Conservation (phyloP, 179 eudicot genomes). For the Corrigiola litoralis region DNA sequence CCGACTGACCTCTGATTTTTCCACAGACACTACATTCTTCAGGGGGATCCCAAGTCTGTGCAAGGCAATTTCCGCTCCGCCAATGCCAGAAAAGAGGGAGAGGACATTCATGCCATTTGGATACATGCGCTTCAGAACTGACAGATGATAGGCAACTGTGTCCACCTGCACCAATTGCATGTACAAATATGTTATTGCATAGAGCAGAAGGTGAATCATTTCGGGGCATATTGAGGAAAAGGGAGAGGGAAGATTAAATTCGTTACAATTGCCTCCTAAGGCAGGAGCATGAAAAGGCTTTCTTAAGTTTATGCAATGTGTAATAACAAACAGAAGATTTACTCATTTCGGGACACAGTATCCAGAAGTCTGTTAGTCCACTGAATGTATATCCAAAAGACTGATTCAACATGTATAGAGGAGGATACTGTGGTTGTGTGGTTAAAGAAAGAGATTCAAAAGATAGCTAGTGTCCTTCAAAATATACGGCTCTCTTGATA, state of each 20-base stretch:
- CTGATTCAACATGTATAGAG: too few relatives aligned
- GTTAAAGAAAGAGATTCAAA: too few relatives aligned
- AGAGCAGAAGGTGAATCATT: not conserved
- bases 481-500: too few relatives aligned
- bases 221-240: not conserved
- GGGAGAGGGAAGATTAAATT: not conserved
- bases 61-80: constrained; percentile 85
- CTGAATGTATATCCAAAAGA: too few relatives aligned
- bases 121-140: constrained; percentile 56
- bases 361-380: too few relatives aligned
- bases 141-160: constrained; percentile 81
- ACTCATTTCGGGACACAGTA: too few relatives aligned
- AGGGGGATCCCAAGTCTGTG: constrained; percentile 60
- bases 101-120: constrained; percentile 59
- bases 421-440: too few relatives aligned
- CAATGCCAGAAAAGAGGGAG: constrained; percentile 85
- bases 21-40: constrained; percentile 65
- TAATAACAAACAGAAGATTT: too few relatives aligned
- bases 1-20: constrained; percentile 49
- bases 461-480: too few relatives aligned
- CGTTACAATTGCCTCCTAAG: too few relatives aligned
- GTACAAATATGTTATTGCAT: too few relatives aligned
- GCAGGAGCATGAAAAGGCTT: not conserved
- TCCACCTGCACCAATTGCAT: constrained; percentile 44
- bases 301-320: not conserved